Evolutionary conservation across 345 rosid species (phyloP).

Genomic region (Gossypium arboreum): DNA sequence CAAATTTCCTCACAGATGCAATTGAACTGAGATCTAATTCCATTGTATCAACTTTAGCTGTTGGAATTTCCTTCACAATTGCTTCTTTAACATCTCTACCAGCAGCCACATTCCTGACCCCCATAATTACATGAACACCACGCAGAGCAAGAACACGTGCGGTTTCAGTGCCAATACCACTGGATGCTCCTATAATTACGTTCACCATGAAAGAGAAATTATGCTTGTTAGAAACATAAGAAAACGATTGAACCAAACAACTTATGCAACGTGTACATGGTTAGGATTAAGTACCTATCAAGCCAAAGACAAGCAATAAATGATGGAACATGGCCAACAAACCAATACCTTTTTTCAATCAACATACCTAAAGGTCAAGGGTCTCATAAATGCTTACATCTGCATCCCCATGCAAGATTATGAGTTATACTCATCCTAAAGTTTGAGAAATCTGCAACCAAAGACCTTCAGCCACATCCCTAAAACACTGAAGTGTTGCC

Average conservation of each 20-base stretch:
- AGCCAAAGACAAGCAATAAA: background rate
- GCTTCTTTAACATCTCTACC: conserved; percentile 52
- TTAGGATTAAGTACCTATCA: background rate
- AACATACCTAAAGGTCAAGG: background rate
- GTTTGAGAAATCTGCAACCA: background rate
- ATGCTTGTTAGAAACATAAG: background rate
- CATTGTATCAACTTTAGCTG: conserved; percentile 63
- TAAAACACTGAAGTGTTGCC: background rate
- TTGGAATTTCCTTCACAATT: conserved; percentile 48
- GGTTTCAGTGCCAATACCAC: conserved; percentile 75
- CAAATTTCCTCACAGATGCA: conserved; percentile 57
- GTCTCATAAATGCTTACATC: background rate
- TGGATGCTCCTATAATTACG: conserved; percentile 56
- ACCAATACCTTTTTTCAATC: background rate
- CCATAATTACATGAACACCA: conserved; percentile 70
- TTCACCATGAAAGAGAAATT: background rate
- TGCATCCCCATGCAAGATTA: background rate
- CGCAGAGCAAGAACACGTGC: conserved; percentile 71
- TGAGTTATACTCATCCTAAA: background rate
- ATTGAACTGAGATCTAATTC: conserved; percentile 77
- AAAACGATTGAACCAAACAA: background rate
- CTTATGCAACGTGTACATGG: background rate
- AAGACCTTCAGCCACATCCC: background rate
- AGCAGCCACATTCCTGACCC: conserved; percentile 53
- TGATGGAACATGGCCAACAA: background rate